These are phyloP conservation scores for Cyberlindnera meyerae DNA, from an alignment of 805 yeast genomes.

Conservation along the genomic window DNA sequence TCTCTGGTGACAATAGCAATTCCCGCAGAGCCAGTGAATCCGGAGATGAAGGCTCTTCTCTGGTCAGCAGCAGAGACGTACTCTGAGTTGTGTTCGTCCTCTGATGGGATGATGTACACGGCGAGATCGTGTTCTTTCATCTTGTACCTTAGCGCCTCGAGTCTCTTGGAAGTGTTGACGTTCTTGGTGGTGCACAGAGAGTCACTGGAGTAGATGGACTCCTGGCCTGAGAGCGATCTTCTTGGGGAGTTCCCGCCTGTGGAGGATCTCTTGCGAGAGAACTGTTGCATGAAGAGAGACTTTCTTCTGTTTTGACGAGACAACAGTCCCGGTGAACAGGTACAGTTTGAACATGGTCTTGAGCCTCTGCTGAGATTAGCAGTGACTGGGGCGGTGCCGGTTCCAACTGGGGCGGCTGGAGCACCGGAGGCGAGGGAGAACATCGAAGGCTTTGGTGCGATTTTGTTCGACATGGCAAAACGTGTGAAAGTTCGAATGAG, in stretches of 20 bases:
- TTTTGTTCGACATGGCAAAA: constrained; percentile 27
- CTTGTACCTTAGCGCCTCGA: constrained; percentile 52
- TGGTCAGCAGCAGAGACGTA: constrained; percentile 79
- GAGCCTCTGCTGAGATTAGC: constrained; percentile 23
- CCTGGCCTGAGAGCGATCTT: constrained; percentile 26
- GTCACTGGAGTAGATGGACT: constrained; percentile 35
- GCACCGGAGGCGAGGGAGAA: constrained; percentile 32
- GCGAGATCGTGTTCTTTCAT: constrained; percentile 64
- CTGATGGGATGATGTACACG: constrained; percentile 77
- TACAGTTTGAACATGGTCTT: constrained; percentile 67
- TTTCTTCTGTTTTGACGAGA: constrained; percentile 63
- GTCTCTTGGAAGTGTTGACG: constrained; percentile 55
- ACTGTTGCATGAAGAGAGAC: constrained; percentile 43
- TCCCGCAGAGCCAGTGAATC: constrained; percentile 93
- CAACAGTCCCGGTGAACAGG: constrained; percentile 78
- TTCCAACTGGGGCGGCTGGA: neutral
- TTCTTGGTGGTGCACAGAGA: constrained; percentile 34
- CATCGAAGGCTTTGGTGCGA: constrained; percentile 37
- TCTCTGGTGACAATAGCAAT: constrained; percentile 72
- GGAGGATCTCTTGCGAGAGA: constrained; percentile 29
- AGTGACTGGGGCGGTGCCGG: neutral
- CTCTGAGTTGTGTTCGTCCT: constrained; percentile 92
- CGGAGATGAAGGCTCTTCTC: constrained; percentile 77
- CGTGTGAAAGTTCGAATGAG: constrained; percentile 7
- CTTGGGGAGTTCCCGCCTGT: constrained; percentile 16